Conservation (phyloP, 2,329 filamentous ascomycete species). For the Elsinoe necatrix region DNA sequence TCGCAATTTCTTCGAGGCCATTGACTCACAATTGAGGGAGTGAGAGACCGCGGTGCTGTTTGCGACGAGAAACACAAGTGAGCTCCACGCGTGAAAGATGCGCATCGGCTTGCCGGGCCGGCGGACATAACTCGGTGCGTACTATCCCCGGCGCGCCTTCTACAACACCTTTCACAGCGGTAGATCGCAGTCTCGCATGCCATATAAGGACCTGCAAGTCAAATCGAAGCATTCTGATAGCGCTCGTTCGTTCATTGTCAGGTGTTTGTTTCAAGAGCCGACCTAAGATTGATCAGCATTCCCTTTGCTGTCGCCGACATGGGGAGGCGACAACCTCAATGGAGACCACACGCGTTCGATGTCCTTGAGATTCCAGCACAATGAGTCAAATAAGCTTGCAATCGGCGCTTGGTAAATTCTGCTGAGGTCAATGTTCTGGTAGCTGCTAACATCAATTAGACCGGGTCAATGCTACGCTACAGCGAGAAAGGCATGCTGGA, state of each 20-base stretch:
- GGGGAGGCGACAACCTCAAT: neutral
- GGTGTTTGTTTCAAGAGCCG: no score
- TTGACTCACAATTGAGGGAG: neutral
- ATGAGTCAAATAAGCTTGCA: conserved; percentile 15
- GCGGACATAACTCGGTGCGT: neutral
- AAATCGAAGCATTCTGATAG: no score
- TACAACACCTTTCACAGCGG: neutral
- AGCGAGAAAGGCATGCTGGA: conserved; percentile 42
- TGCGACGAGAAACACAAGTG: neutral
- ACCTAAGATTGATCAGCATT: no score
- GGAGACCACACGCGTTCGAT: neutral
- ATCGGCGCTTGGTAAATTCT: conserved; percentile 9
- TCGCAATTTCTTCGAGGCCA: neutral
- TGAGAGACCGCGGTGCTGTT: neutral
- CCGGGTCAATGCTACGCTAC: neutral
- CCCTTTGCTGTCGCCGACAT: neutral
- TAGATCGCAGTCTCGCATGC: no score
- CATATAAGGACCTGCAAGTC: neutral
- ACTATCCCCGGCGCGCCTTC: neutral
- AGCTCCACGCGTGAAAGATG: conserved; percentile 8
- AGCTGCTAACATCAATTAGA: neutral
- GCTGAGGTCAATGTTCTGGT: neutral
- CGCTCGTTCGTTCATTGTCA: no score
- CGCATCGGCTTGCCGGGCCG: neutral
- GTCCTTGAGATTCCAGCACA: neutral